Percentiles rank a stretch among this genome's conserved stretches.
Evolutionary conservation across 2,329 filamentous ascomycete genomes (phyloP).

Genomic region (Leptographium lundbergii): DNA sequence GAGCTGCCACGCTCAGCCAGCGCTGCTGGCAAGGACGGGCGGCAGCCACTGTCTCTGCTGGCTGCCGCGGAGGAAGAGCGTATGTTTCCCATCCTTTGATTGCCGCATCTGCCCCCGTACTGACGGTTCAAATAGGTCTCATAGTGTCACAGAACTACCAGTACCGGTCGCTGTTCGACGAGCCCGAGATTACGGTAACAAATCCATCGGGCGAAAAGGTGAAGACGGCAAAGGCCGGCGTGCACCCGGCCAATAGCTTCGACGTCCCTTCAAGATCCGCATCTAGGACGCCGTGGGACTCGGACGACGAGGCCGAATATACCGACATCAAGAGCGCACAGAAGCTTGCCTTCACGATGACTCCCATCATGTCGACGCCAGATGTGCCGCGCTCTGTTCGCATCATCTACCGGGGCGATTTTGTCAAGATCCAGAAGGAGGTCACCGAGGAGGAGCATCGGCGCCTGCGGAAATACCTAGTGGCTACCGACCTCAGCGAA

Average conservation of each 20-base stretch:
- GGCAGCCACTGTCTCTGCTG: slow-evolving; percentile 47
- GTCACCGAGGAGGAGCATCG: slow-evolving; percentile 61
- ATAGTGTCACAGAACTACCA: slow-evolving; percentile 41
- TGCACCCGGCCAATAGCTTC: slow-evolving; percentile 78
- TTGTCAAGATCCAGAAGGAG: slow-evolving; percentile 59
- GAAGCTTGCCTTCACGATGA: slow-evolving; percentile 68
- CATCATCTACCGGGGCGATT: slow-evolving; percentile 85
- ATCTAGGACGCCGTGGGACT: slow-evolving; percentile 51
- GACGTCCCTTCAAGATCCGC: slow-evolving; percentile 51
- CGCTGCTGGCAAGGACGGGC: slow-evolving; percentile 17
- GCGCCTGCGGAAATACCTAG: slow-evolving; percentile 76
- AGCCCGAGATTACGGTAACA: slow-evolving; percentile 54
- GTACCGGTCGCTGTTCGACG: slow-evolving; percentile 51
- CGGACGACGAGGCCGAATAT: slow-evolving; percentile 75
- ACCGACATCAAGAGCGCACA: slow-evolving; percentile 82
- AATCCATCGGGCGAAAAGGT: slow-evolving; percentile 48
- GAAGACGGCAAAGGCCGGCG: slow-evolving; percentile 40
- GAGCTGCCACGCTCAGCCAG: slow-evolving; percentile 15
- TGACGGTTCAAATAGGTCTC: slow-evolving; percentile 26
- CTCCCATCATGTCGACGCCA: slow-evolving; percentile 62
- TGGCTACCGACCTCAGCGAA: slow-evolving; percentile 89
- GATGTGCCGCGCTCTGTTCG: slow-evolving; percentile 72
- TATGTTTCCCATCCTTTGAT: slow-evolving; percentile 28
- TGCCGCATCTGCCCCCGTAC: background rate
- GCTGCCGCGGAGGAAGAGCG: slow-evolving; percentile 70